Evolutionary conservation across 1,284 basidiomycete species (phyloP).

Genomic region (Cryptococcus sp.): DNA sequence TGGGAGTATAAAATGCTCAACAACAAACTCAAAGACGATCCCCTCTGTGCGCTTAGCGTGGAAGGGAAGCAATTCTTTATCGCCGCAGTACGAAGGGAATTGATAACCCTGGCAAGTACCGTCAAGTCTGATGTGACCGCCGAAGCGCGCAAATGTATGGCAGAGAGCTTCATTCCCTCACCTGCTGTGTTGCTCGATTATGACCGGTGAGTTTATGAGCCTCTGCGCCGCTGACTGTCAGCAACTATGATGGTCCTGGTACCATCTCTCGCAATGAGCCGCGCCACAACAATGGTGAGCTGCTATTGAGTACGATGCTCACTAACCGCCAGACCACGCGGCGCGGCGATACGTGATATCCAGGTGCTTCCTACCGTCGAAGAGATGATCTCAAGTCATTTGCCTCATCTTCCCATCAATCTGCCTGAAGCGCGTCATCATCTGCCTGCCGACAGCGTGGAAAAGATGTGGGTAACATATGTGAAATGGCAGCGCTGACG

Average conservation of each 20-base stretch:
- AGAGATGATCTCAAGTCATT: slow-evolving; percentile 59
- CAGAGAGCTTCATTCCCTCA: not conserved
- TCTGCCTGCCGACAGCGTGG: slow-evolving; percentile 55
- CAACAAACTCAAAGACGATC: not conserved
- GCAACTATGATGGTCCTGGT: slow-evolving; percentile 44
- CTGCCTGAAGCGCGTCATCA: slow-evolving; percentile 65
- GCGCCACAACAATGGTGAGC: slow-evolving; percentile 62
- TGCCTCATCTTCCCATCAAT: slow-evolving; percentile 64
- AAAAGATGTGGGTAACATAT: slow-evolving; percentile 9
- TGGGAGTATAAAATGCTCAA: not conserved
- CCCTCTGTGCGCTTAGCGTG: not conserved
- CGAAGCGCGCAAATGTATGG: no score
- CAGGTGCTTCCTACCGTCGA: slow-evolving; percentile 65
- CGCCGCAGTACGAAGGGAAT: not conserved
- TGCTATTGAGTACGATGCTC: not conserved
- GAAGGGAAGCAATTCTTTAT: not conserved
- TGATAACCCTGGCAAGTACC: no score
- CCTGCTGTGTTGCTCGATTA: slow-evolving; percentile 51
- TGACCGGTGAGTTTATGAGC: slow-evolving; percentile 59
- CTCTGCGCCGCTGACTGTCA: slow-evolving; percentile 45
- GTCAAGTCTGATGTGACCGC: no score
- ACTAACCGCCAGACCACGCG: slow-evolving; percentile 54
- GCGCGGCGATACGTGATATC: slow-evolving; percentile 61
- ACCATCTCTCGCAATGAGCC: slow-evolving; percentile 27
- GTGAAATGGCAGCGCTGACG: slow-evolving; percentile 1